These are phyloP conservation scores for Arthrobotrys iridis DNA, from an alignment of 2,329 filamentous ascomycete species.

Conservation along the genomic window DNA sequence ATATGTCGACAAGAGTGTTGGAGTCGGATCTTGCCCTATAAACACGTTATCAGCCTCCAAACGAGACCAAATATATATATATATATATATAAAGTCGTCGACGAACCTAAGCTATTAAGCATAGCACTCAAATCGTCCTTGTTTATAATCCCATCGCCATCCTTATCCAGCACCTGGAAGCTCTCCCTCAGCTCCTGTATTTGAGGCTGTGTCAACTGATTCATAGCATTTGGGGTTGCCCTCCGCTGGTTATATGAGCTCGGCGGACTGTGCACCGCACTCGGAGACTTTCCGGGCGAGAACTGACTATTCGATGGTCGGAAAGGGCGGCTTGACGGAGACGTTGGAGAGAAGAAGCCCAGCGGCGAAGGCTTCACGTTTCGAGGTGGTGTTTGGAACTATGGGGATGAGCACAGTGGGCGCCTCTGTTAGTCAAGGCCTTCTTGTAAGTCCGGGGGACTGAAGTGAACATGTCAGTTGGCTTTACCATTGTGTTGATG, in stretches of 20 bases:
- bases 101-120: constrained; percentile 79
- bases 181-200: constrained; percentile 88
- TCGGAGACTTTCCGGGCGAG: constrained; percentile 36
- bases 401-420: background rate
- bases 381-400: constrained; percentile 55
- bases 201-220: constrained; percentile 79
- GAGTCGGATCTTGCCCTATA: constrained; percentile 76
- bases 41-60: background rate
- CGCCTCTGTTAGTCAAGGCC: background rate
- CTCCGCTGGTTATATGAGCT: constrained; percentile 38
- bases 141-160: constrained; percentile 84
- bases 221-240: constrained; percentile 66
- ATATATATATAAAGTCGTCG: no score
- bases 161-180: constrained; percentile 90
- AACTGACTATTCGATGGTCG: constrained; percentile 43
- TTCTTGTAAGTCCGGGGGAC: background rate
- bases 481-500: constrained; percentile 29
- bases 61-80: background rate
- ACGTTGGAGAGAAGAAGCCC: constrained; percentile 54
- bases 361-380: constrained; percentile 57
- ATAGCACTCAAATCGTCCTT: constrained; percentile 87
- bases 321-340: constrained; percentile 33
- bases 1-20: constrained; percentile 77
- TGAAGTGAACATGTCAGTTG: background rate
- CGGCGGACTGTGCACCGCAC: constrained; percentile 34